Conservation (phyloP, 2,329 filamentous ascomycete genomes). For the Botrytis sinoallii region DNA sequence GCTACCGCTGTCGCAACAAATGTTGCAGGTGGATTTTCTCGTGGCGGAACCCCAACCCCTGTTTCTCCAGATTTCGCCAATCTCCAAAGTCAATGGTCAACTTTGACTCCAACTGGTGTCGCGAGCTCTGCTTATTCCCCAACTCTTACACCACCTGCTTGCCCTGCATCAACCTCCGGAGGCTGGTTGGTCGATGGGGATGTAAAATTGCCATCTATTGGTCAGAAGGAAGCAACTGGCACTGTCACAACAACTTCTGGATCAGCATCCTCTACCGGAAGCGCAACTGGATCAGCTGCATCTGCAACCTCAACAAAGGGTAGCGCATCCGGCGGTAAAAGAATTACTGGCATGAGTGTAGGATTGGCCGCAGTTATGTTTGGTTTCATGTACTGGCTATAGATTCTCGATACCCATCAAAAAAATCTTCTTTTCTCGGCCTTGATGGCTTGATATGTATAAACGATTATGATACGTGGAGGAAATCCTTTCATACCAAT, state of each 20-base stretch:
- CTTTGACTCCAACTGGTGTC: constrained; percentile 66
- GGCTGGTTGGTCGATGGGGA: constrained; percentile 73
- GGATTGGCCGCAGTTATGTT: constrained; percentile 51
- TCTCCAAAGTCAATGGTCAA: constrained; percentile 73
- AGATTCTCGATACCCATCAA: constrained; percentile 25
- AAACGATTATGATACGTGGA: constrained; percentile 20
- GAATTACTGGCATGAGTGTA: constrained; percentile 50
- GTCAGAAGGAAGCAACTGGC: constrained; percentile 37
- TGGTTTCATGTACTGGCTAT: constrained; percentile 51
- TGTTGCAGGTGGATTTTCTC: constrained; percentile 63
- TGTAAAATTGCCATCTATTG: constrained; percentile 66
- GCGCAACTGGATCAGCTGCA: constrained; percentile 33
- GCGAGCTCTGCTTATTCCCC: constrained; percentile 63
- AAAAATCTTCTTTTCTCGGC: constrained; percentile 9
- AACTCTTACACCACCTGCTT: constrained; percentile 60
- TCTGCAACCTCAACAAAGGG: constrained; percentile 40
- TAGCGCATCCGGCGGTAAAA: constrained; percentile 45
- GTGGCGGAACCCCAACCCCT: constrained; percentile 70
- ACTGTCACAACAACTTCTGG: constrained; percentile 36
- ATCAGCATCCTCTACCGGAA: constrained; percentile 37
- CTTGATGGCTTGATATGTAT: constrained; percentile 20
- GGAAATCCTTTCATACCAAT: constrained; percentile 3
- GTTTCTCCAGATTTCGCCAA: constrained; percentile 75
- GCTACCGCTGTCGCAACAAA: constrained; percentile 51
- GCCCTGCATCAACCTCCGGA: constrained; percentile 65